Base-by-base conservation (phyloP, 805 yeast genomes). In the Priceomyces melissophilus region DNA sequence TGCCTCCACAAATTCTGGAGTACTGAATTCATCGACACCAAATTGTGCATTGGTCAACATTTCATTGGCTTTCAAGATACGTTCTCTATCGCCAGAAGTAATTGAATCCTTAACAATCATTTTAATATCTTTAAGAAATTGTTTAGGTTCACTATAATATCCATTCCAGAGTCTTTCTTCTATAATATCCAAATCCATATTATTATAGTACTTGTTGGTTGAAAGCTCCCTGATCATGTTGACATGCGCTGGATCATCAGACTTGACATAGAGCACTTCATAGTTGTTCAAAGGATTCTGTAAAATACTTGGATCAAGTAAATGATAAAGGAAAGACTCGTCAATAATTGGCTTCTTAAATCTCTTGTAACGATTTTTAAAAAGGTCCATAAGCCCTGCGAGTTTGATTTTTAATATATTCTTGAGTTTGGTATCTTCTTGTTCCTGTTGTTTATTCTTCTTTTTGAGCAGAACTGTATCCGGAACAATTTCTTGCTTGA, bases 81-180 rank as follows among this genome's bases (percentile, higher is more conserved):
- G 72, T 43, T 93, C 99, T 33, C 98, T 74, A 49, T 91, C 98
- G 0, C 87, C 87, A 2, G 75, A 63, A 0, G 81, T 78, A 27
- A 75, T 71, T 0, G 95, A 76, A 65, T 93, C 99, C 27, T 73
- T 73, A 33, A 86, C 82, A 30, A 93, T 91, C 79, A 85, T 75
- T 54, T 83, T 88, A 33, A 93, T 76, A 57, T 93, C 99, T 49
- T 76, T 79, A 51, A 90, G 65, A 55, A 86, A 91, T 58, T 93
- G 97, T 48, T 80, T 82, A 10, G 98, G 97, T 53, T 89, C 96
- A 30, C 87, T 82, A 55, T 93, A 93, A 60, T 65, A 93, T 0
- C 99, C 99, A 61, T 93, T 93, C 99, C 99, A 93, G 40, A 93
- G 64, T 43, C 99, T 73, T 58, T 93, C 98, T 56, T 93, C 99